Evolutionary conservation across 179 eudicot genomes (phyloP).

Genomic region (Amaranthus tricolor): DNA sequence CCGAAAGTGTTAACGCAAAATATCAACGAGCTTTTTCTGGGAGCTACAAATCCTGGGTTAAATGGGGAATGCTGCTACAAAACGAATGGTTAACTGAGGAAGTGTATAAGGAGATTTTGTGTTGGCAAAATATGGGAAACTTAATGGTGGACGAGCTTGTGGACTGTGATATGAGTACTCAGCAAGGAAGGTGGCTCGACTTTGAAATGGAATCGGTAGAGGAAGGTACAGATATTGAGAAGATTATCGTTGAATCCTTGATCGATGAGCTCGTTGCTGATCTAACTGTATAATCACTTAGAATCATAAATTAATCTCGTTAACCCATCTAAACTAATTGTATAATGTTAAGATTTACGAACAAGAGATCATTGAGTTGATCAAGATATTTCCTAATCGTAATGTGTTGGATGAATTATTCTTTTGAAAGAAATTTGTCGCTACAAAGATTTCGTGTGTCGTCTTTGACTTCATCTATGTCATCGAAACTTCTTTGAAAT

Average conservation of each 20-base stretch:
- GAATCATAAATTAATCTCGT: constrained; percentile 16
- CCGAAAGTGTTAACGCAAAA: constrained; percentile 34
- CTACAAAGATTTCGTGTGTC: constrained; percentile 1
- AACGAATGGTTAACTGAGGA: constrained; percentile 40
- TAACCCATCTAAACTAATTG: constrained; percentile 20
- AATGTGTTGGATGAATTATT: constrained; percentile 24
- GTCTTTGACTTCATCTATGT: constrained; percentile 2
- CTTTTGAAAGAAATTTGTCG: constrained; percentile 20
- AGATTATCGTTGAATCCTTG: constrained; percentile 48
- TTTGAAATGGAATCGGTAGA: constrained; percentile 70
- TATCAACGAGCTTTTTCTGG: constrained; percentile 28
- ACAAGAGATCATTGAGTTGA: constrained; percentile 15
- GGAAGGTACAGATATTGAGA: constrained; percentile 66
- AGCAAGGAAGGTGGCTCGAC: constrained; percentile 71
- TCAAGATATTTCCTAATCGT: constrained; percentile 18
- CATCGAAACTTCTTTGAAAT: background rate
- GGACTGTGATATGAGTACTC: constrained; percentile 77
- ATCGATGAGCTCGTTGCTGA: constrained; percentile 75
- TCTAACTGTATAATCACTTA: constrained; percentile 35
- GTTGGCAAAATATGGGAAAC: constrained; percentile 40
- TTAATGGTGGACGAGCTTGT: constrained; percentile 78
- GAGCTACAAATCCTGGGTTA: constrained; percentile 35
- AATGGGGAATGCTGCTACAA: constrained; percentile 35
- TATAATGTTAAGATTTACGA: constrained; percentile 14
- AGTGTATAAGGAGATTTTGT: constrained; percentile 35